Evolutionary conservation across 2,329 filamentous ascomycete species (phyloP), one percentile per base, ranked within the genome.

Genomic region (Pyrenochaeta sp.): DNA sequence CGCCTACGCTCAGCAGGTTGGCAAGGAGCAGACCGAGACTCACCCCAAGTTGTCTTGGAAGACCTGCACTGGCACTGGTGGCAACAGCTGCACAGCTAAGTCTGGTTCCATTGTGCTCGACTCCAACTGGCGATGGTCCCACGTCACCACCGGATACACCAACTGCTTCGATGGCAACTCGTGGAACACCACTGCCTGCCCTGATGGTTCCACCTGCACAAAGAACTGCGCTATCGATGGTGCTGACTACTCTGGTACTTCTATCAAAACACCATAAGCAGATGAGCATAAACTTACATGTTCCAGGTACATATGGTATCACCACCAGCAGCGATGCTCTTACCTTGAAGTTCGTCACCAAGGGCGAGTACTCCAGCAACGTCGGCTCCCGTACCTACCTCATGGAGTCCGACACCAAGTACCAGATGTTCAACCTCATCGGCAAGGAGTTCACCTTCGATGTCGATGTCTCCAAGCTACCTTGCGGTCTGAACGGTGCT

Each of bases 401-500:
- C 52, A 76, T 80, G 74, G 77, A 77, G 64, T 59, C 56, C 54
- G 76, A 77, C 58, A 72, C 60, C 65, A 78, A 77, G 67, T 79
- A 79, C 68, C 71, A 79, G 66, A 76, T 78, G 69, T 79, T 78
- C 73, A 78, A 78, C 66, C 61, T 78, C 50, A 69, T 78, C 59
- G 72, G 72, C 63, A 76, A 79, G 64, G 77, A 79, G 62, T 79
- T 79, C 66, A 77, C 76, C 56, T 77, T 79, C 59, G 77, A 79
- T 34, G 76, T 79, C 27, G 76, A 79, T 57, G 72, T 90, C 44
- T 90, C 88, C 40, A 83, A 84, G 66, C 80, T 90, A 22, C 84
- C 85, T 58, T 92, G 90, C 69, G 90, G 90, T 59, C 78, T 91
- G 58, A 91, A 92, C 77, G 89, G 89, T 53, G 76, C 75, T 64